Evolutionary conservation across 192 early-diverging fungal genomes (phyloP).

Genomic region (Physocladia obscura): DNA sequence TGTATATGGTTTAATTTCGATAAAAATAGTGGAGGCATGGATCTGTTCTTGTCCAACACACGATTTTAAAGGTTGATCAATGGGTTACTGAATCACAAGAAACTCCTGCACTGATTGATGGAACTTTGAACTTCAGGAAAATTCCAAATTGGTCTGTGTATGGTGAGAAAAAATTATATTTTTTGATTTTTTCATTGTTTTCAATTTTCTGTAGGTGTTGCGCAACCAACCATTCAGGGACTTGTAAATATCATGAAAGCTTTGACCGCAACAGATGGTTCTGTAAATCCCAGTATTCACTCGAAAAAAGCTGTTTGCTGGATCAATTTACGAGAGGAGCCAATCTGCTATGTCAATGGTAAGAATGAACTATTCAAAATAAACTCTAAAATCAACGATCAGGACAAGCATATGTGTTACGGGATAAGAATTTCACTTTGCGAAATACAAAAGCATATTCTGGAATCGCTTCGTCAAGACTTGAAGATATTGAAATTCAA

Average conservation of each 20-base stretch:
- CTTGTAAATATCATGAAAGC: conserved; percentile 45
- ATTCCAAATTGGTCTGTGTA: conserved; percentile 26
- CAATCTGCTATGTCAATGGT: conserved; percentile 64
- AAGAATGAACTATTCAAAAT: not conserved
- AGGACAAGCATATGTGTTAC: conserved; percentile 61
- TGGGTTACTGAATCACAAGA: conserved; percentile 38
- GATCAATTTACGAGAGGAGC: conserved; percentile 71
- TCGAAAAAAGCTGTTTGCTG: conserved; percentile 40
- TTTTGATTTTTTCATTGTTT: not conserved
- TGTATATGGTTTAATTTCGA: not conserved
- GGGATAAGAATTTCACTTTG: conserved; percentile 57
- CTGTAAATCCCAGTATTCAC: conserved; percentile 1
- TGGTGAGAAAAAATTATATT: not conserved
- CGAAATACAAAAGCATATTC: conserved; percentile 62
- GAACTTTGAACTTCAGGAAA: conserved; percentile 56
- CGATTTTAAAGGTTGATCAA: conserved; percentile 62
- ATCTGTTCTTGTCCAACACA: conserved; percentile 54
- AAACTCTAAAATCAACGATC: not conserved
- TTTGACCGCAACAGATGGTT: conserved; percentile 18
- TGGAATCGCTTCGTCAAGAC: conserved; percentile 52
- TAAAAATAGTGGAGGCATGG: conserved; percentile 48
- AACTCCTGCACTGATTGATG: conserved; percentile 41
- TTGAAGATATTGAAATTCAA: conserved; percentile 55
- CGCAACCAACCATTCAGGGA: conserved; percentile 63
- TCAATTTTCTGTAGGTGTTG: conserved; percentile 38